Evolutionary conservation across 2,329 filamentous ascomycete genomes (phyloP), one percentile per base, ranked within the genome.

Genomic region (Colletotrichum simmondsii): DNA sequence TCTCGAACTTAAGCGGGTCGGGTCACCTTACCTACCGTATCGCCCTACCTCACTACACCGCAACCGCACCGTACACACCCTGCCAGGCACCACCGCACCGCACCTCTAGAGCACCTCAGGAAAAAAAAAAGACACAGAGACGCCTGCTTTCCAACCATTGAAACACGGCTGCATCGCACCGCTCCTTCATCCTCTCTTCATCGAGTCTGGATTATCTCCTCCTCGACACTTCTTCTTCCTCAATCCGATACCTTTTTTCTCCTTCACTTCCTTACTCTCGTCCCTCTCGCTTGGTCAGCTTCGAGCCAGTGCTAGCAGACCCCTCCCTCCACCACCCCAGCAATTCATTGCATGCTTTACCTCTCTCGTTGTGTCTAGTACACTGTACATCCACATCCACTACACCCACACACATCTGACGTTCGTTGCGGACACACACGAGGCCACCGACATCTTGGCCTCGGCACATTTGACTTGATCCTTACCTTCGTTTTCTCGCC

Each of bases 71-170:
- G n/a, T 68, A 67, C 54, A 57, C 61, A 57, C 61, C 56, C 42
- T 67, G 57, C 49, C 57, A 68, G 68, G 68, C 64, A 68, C 69
- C 49, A 42, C 42, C 19, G 19, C 42, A 63, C 60, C 42, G 26
- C 46, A 52, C 57, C 58, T 59, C 24, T 58, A 53, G 30, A 46
- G 53, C 28, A 19, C 16, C 22, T 77, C 79, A 77, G 77, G 76
- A 77, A 78, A 77, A 74, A 76, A 76, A 74, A 76, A 73, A 77
- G 75, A 71, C 56, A 16, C 16, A 49, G 59, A 46, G 37, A 42
- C 58, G 71, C 26, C 66, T 70, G 68, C 58, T 68, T 67, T 67
- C 65, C 56, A 59, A 70, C 57, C 66, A 70, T 70, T 72, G 71
- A 71, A 72, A 54, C 65, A 68, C 65, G 66, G 30, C 61, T 37